Conservation (phyloP, 257 asterid genomes). For the Solanum commersonii region DNA sequence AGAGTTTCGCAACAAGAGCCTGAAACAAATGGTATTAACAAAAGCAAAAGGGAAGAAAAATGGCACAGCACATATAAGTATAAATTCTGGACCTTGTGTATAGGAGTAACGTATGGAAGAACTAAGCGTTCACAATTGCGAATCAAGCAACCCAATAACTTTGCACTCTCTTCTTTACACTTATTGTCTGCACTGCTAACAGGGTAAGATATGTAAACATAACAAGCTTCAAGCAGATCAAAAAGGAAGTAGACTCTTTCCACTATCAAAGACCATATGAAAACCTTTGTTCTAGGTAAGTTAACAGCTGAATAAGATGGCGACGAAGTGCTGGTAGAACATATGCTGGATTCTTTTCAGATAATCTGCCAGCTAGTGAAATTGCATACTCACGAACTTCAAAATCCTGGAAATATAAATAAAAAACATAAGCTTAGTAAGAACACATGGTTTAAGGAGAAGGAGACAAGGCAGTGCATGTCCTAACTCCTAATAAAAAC, state of each 20-base stretch:
- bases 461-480: not conserved
- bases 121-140: constrained; percentile 94
- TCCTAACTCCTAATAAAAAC: not conserved
- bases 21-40: constrained; percentile 24
- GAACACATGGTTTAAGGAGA: not conserved
- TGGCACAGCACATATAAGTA: not conserved
- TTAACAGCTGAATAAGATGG: constrained; percentile 90
- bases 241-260: constrained; percentile 2
- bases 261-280: not conserved
- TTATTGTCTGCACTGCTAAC: constrained; percentile 92
- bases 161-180: constrained; percentile 99
- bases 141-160: constrained; percentile 91
- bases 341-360: constrained; percentile 98
- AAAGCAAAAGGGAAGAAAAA: constrained; percentile 6
- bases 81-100: constrained; percentile 69
- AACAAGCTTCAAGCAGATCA: not conserved
- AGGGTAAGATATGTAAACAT: constrained; percentile 21
- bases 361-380: constrained; percentile 92
- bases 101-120: constrained; percentile 90
- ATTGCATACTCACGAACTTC: constrained; percentile 89
- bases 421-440: constrained; percentile 2
- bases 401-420: constrained; percentile 43
- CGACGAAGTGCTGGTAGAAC: constrained; percentile 99
- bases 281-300: constrained; percentile 94
- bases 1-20: constrained; percentile 90